Conservation (phyloP, 2,329 filamentous ascomycete genomes). For the Cladosporium sp. region DNA sequence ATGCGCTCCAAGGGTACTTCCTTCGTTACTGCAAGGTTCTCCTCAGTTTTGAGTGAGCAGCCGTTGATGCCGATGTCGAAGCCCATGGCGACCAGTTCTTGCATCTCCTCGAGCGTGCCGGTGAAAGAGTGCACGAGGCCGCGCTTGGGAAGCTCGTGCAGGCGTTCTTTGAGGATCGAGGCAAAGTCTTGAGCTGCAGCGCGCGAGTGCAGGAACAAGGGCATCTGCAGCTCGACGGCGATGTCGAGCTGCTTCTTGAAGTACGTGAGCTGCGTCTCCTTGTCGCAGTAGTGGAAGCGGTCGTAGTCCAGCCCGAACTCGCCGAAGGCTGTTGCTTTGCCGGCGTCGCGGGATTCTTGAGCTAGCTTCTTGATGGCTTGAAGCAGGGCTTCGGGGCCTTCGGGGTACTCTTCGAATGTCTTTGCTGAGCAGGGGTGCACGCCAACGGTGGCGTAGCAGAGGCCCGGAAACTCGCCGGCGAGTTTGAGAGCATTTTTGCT, state of each 20-base stretch:
- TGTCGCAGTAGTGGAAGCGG: constrained; percentile 77
- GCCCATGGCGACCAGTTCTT: constrained; percentile 73
- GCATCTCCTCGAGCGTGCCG: constrained; percentile 81
- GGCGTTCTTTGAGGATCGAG: constrained; percentile 58
- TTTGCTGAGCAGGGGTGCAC: constrained; percentile 89
- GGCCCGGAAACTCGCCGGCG: constrained; percentile 70
- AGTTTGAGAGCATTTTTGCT: constrained; percentile 73
- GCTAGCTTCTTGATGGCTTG: constrained; percentile 65
- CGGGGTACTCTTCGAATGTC: constrained; percentile 67
- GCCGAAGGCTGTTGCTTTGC: constrained; percentile 76
- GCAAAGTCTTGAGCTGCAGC: constrained; percentile 87
- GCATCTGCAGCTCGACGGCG: constrained; percentile 73
- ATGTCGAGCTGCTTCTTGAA: constrained; percentile 82
- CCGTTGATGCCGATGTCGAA: constrained; percentile 95
- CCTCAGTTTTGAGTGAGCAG: constrained; percentile 90
- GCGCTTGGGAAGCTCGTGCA: constrained; percentile 60
- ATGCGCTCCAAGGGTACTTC: constrained; percentile 75
- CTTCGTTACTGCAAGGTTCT: constrained; percentile 83
- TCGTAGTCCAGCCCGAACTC: constrained; percentile 98
- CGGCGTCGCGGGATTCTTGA: constrained; percentile 55
- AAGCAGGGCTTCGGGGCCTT: constrained; percentile 57
- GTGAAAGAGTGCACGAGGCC: constrained; percentile 96
- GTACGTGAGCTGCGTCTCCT: constrained; percentile 76
- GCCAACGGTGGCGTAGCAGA: constrained; percentile 86
- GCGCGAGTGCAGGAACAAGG: constrained; percentile 88